Percentiles rank a stretch among this genome's conserved stretches.
phyloP scores from a whole-genome alignment of 2,329 filamentous ascomycete genomes.

The Chrysosporium keratinophilum region DNA sequence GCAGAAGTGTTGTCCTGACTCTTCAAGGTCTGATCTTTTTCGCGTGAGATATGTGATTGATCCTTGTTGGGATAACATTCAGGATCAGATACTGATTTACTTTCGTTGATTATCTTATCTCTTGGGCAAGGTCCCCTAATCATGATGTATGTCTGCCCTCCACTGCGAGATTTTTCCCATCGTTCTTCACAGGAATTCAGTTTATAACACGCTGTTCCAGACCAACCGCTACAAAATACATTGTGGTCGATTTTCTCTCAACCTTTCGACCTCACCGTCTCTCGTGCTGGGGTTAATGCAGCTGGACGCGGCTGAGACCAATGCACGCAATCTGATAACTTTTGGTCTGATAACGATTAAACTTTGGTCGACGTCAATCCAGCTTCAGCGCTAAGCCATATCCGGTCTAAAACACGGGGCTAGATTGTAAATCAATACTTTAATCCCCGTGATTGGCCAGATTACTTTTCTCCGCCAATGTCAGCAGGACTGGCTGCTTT shows the following conservation, averaged over 20 bases:
- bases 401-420: neutral
- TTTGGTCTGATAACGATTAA: constrained; percentile 4
- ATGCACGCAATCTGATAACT: neutral
- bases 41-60: neutral
- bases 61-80: neutral
- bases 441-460: neutral
- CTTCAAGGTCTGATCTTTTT: neutral
- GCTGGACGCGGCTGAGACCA: no score
- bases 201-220: neutral
- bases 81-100: constrained; percentile 5
- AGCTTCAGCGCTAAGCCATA: neutral
- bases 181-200: no score
- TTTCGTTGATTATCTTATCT: constrained; percentile 10
- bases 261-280: neutral
- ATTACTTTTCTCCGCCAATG: neutral
- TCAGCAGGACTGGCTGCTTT: constrained; percentile 4
- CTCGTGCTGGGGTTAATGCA: neutral
- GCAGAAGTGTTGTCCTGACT: neutral
- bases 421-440: constrained; percentile 5
- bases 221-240: neutral
- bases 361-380: constrained; percentile 4
- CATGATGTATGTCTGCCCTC: neutral
- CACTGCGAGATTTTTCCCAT: neutral
- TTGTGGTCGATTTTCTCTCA: neutral
- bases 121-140: neutral